Evolutionary conservation across 768 basidiomycete species (phyloP).

Genomic region (Albatrellus ellisii): DNA sequence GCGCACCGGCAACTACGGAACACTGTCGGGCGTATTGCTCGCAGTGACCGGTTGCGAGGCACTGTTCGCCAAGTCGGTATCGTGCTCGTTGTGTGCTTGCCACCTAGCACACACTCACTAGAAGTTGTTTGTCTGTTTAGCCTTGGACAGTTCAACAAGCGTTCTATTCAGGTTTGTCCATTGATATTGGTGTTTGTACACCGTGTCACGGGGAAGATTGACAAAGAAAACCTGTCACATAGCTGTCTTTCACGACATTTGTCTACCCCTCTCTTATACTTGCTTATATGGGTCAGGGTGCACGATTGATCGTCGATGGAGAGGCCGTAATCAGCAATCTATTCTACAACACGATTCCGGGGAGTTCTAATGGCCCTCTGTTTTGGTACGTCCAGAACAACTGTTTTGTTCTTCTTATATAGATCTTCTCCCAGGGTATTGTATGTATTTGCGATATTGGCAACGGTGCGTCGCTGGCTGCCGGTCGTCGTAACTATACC

Average conservation of each 20-base stretch:
- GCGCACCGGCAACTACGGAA: constrained; percentile 45
- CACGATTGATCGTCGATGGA: constrained; percentile 40
- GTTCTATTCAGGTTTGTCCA: constrained; percentile 36
- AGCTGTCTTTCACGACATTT: constrained; percentile 30
- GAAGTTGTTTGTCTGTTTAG: constrained; percentile 18
- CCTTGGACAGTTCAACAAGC: constrained; percentile 53
- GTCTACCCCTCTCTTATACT: constrained; percentile 50
- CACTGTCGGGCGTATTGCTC: constrained; percentile 50
- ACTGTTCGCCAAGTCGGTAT: constrained; percentile 47
- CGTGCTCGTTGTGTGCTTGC: background rate
- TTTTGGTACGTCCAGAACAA: constrained; percentile 46
- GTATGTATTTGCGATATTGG: constrained; percentile 49
- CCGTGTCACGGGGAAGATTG: background rate
- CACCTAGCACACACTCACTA: background rate
- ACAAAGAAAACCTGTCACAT: constrained; percentile 20
- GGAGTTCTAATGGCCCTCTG: constrained; percentile 33
- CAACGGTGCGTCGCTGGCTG: constrained; percentile 31
- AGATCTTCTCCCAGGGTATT: constrained; percentile 29
- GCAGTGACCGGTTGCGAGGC: constrained; percentile 62
- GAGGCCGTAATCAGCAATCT: constrained; percentile 36
- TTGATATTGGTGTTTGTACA: background rate
- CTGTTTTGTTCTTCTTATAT: background rate
- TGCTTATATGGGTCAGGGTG: constrained; percentile 63
- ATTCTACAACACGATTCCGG: constrained; percentile 57
- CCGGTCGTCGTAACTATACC: background rate